phyloP scores from a whole-genome alignment of 139 green algal genomes.

The Limnomonas spitsbergensis region DNA sequence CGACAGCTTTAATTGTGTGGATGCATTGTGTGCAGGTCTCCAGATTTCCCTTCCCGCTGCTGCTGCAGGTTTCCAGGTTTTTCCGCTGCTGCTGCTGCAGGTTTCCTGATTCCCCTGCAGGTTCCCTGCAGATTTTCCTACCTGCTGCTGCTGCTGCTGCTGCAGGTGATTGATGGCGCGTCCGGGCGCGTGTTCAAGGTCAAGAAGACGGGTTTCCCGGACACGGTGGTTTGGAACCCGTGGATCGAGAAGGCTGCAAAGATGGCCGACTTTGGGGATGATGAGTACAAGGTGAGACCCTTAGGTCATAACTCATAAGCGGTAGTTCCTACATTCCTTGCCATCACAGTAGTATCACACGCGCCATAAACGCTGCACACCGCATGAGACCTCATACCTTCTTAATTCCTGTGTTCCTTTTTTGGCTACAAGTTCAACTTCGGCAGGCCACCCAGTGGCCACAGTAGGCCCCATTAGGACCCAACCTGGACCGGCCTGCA shows the following conservation, averaged over 20 bases:
- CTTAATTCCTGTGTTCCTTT: not conserved
- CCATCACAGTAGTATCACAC: constrained; percentile 68
- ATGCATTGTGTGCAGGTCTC: too few species aligned
- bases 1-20: too few species aligned
- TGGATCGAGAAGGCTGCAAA: constrained; percentile 62
- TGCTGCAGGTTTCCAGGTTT: too few species aligned
- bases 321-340: too few species aligned
- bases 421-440: not conserved
- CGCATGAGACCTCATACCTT: not conserved
- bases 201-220: constrained; percentile 56
- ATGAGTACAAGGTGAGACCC: constrained; percentile 59
- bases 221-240: constrained; percentile 83
- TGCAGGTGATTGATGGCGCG: not conserved
- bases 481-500: too few species aligned
- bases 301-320: constrained; percentile 39
- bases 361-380: not conserved
- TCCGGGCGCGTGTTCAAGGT: constrained; percentile 26
- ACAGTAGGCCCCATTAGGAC: too few species aligned
- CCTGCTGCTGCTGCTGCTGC: not conserved
- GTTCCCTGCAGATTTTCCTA: too few species aligned
- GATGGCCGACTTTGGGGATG: constrained; percentile 75
- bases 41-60: too few species aligned
- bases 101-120: too few species aligned
- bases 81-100: too few species aligned
- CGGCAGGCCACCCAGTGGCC: too few species aligned